Base-by-base conservation (phyloP, 441 rosid genomes). In the Erysimum cheiri region DNA sequence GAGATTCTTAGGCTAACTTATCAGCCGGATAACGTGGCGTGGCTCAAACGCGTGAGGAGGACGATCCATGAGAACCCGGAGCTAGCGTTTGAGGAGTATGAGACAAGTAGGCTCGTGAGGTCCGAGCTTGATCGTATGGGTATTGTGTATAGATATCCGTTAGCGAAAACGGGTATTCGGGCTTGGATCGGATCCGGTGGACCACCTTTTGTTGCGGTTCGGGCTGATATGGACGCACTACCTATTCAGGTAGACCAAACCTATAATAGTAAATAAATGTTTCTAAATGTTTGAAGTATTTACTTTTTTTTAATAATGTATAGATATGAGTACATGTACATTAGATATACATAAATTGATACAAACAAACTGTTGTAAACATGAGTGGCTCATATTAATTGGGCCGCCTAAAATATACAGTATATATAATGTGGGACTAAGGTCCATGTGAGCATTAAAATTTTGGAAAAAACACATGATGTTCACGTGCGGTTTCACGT, bases 191-290 rank as follows among this genome's bases (percentile, higher is more conserved):
- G 98, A 44, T 84, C 90, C 32, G 96, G 98, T 1, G 83, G 82
- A 0, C 87, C 93, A 29, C 98, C 98, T 43, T 92, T 86, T 77
- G 96, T 92, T 13, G 98, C 92, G 52, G 48, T 92, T 19, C 70
- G 98, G 72, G 96, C 98, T 44, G 98, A 92, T 75, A 92, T 92
- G 98, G 98, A 92, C 80, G 98, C 97, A 66, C 85, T 93, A 3
- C 96, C 97, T n/a, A 85, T 93, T 66, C 98, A 93, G 91, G 98
- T 92, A 67, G 5, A 28, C 36, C 1, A 4, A 37, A 29, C 29
- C 22, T 7, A 11, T 32, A 12, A 33, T 19, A 0, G 5, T 8
- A 35, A n/a, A 11, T 43, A 11, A 0, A n/a, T 32, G 7, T 64
- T 44, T 55, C 10, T 10, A n/a, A 40, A 39, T 40, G 0, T 31